phyloP scores from a whole-genome alignment of 306 rosid species.

The Quercus aquifolioides region DNA sequence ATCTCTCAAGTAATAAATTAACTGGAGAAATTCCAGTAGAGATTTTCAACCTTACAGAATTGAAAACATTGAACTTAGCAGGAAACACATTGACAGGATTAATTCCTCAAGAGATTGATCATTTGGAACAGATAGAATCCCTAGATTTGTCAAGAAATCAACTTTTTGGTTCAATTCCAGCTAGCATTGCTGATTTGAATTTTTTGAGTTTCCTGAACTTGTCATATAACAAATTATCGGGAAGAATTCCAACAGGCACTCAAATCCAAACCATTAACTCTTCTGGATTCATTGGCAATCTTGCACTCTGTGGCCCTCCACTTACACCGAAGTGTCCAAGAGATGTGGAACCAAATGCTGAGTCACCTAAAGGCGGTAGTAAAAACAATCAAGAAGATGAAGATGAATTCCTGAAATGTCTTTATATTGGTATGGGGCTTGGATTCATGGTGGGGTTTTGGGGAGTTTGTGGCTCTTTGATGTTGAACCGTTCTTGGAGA shows the following conservation, averaged over 20 bases:
- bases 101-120: conserved; percentile 10
- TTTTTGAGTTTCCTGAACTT: background rate
- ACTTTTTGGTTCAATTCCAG: conserved; percentile 19
- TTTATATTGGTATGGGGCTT: conserved; percentile 21
- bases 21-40: conserved; percentile 18
- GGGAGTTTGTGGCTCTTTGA: conserved; percentile 14
- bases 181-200: background rate
- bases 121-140: conserved; percentile 10
- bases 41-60: background rate
- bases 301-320: conserved; percentile 26
- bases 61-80: conserved; percentile 19
- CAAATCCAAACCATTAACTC: conserved; percentile 13
- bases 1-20: conserved; percentile 30
- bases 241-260: conserved; percentile 18
- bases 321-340: conserved; percentile 11
- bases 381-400: background rate
- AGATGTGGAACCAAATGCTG: background rate
- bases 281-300: conserved; percentile 16
- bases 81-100: conserved; percentile 9
- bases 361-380: background rate
- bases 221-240: conserved; percentile 19
- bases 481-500: conserved; percentile 25
- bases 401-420: background rate
- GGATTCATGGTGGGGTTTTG: conserved; percentile 33
- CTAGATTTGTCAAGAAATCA: conserved; percentile 29